Base-by-base conservation (phyloP, 192 early-diverging fungal genomes). In the Coemansia sp. region DNA sequence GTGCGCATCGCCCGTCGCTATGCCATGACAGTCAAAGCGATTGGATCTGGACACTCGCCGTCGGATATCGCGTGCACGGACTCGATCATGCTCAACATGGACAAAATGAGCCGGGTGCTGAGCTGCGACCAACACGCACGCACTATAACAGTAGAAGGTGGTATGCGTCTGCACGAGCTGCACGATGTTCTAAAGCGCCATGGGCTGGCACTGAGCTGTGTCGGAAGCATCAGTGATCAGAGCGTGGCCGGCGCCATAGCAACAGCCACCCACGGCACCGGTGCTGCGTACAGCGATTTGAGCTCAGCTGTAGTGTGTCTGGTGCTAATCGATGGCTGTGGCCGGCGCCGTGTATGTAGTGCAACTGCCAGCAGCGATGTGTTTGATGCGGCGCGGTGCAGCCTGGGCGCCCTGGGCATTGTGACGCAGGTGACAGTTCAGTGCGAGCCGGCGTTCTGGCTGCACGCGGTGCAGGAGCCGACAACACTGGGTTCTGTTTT, bases 171-270 rank as follows among this genome's bases (percentile, higher is more conserved):
- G 37, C 77, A 86, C 49, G 70, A 86, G 53, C 66, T 92, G 39
- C 86, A 92, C 62, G 47, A 72, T 8, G 64, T 76, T 58, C 65
- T 92, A 23, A 63, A 74, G 56, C 69, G 86, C 4, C 74, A 86
- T 22, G 77, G 71, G 0, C 53, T 92, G 65, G 88, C 90, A 4
- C 59, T 92, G 67, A 88, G 85, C 69, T 85, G 83, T 62, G 63
- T 92, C 22, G 89, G 89, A 1, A 87, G 88, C 16, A 90, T 92
- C 56, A 89, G 88, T 3, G 90, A 92, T 48, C 89, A 90, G 63
- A 87, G 84, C 60, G 68, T 90, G 2, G 87, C 86, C n/a, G 89
- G 90, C 7, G 77, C 85, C 1, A 90, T 90, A 48, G 83, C 87
- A 4, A 90, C 90, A 1, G 89, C 89, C 3, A 87, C 88, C 8